Base-by-base conservation (phyloP, 352 stramenopile genomes). In the Pythium myriotylum region DNA sequence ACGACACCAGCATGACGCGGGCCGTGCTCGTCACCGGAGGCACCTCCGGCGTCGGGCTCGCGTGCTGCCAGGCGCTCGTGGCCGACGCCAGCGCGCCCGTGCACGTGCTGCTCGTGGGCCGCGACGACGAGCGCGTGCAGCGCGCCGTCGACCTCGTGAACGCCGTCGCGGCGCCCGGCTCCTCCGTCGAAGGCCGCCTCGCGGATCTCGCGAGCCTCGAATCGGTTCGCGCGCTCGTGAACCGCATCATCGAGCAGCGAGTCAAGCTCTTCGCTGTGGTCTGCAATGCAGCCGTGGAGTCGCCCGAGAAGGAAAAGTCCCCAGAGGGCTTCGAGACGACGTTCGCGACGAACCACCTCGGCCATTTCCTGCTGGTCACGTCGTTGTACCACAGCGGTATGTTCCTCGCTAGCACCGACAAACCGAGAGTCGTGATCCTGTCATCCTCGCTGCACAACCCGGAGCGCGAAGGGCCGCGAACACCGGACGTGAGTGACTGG, bases 321-420 rank as follows among this genome's bases (percentile, higher is more conserved):
- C 58, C 20, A 12, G 71, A 79, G 12, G 67, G 71, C 12, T 76
- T 76, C 23, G 71, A 79, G 54, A 76, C 64, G 12, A 79, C 68
- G 37, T 79, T 79, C 27, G 71, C 68, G 19, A 76, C 71, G 27
- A 79, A 79, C 45, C 71, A 79, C 61, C 39, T 76, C 26, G 53
- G 56, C n/a, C 71, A 79, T n/a, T 79, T 79, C 29, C n/a, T 79
- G 40, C 56, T 79, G 20, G 65, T 62, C 35, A 74, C 59, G 17
- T 61, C 64, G 43, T 41, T 78, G 2, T 60, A 65, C 29, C 57
- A 74, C 54, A 41, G 39, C 9, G 57, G 56, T 20, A 37, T 66
- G 59, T 79, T 76, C 37, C 26, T 67, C 10, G 10, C 42, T 14
- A 27, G 46, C 19, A 45, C 19, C 13, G 32, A 65, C 5, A 52